Base-by-base conservation (phyloP, 1,284 basidiomycete species). In the Naganishia cerealis region DNA sequence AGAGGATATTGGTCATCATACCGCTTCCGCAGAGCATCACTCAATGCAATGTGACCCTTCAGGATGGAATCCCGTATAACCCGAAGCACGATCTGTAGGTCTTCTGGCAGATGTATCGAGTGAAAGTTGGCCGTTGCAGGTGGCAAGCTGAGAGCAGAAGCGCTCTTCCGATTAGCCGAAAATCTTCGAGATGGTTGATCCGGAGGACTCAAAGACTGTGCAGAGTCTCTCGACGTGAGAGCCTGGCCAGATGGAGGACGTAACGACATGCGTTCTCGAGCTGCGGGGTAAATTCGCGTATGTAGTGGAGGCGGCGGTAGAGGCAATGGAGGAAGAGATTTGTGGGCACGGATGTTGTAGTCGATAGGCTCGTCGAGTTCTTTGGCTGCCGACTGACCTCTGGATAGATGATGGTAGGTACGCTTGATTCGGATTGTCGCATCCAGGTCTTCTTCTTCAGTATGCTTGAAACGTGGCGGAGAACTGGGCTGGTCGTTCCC, bases 1-100 rank as follows among this genome's bases (percentile, higher is more conserved):
- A 96, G 85, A 3, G 93, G 93, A 75, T 90, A 95, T 77, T 95
- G 92, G 75, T 94, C 91, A 69, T 94, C 91, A 71, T 94, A 95
- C 54, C 92, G 84, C 80, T 90, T 92, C 75, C 86, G 86, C 72
- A 97, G 81, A 26, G 89, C 89, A 57, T 90, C 88, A 65, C 87
- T 89, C 33, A 96, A 85, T 73, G 88, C 86, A 73, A 89, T 84
- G 79, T 97, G 93, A 2, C 94, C 93, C 57, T 91, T 87, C 59
- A 94, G 83, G 53, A 96, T 91, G 36, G 90, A 89, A 48, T 86
- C 85, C 72, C 91, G 88, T 33, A 95, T 87, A 12, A 91, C 90
- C 74, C 92, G 90, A 10, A 96, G 81, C 72, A 93, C 93, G 74
- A 87, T 85, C 67, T 88, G 86, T 63, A 97, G 78, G 75, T 94